Evolutionary conservation across 2,329 filamentous ascomycete genomes (phyloP).

Genomic region (Tolypocladium guangdongense): DNA sequence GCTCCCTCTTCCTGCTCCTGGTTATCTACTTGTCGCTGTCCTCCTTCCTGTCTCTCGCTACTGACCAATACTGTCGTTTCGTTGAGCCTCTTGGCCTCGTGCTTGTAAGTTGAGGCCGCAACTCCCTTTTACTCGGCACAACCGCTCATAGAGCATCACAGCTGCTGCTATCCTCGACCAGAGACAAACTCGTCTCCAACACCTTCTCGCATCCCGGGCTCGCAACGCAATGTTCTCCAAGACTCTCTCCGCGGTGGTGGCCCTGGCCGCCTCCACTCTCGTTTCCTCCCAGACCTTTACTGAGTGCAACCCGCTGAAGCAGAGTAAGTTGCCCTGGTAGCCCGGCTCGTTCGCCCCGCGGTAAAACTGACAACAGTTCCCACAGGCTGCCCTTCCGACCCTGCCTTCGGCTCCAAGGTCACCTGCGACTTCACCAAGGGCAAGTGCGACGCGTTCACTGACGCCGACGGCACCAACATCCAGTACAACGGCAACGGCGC

Average conservation of each 20-base stretch:
- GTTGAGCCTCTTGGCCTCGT: background rate
- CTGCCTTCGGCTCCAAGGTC: constrained; percentile 55
- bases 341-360: background rate
- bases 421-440: constrained; percentile 70
- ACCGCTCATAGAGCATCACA: background rate
- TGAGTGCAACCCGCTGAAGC: constrained; percentile 43
- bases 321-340: constrained; percentile 24
- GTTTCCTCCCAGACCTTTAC: constrained; percentile 46
- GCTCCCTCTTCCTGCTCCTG: background rate
- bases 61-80: background rate
- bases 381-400: constrained; percentile 59
- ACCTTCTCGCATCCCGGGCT: background rate
- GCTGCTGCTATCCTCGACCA: background rate
- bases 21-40: background rate
- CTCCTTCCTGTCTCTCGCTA: background rate
- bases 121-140: background rate
- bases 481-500: constrained; percentile 39
- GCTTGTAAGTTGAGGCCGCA: background rate
- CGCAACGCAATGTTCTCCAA: constrained; percentile 28
- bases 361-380: background rate
- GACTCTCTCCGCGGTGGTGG: constrained; percentile 32
- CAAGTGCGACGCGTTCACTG: constrained; percentile 43
- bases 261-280: constrained; percentile 36
- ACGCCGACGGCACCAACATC: constrained; percentile 35
- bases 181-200: background rate